These are phyloP conservation scores for Silene latifolia DNA, from an alignment of 148 eudicot species.

Conservation along the genomic window DNA sequence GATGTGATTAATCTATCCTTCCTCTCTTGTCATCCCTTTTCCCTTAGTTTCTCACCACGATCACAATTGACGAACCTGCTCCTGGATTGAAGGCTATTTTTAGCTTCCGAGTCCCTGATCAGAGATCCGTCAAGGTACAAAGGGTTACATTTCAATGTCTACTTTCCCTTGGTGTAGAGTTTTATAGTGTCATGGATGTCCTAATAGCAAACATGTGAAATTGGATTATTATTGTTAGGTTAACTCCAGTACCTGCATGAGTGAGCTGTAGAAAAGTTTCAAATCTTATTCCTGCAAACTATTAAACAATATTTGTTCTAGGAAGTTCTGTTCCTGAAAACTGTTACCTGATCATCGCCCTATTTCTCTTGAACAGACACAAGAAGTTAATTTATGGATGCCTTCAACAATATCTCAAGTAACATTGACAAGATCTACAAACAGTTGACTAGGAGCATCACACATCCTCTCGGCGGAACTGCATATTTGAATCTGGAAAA, in stretches of 20 bases:
- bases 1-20: no score
- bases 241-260: no score
- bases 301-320: no score
- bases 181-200: neutral
- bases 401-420: constrained; percentile 72
- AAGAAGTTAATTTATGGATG: constrained; percentile 79
- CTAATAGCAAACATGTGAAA: neutral
- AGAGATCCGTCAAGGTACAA: constrained; percentile 85
- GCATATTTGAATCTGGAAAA: no score
- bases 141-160: no score
- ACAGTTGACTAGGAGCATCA: constrained; percentile 79
- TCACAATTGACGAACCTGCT: constrained; percentile 87
- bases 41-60: constrained; percentile 57
- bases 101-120: constrained; percentile 84
- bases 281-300: no score
- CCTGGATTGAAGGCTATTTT: constrained; percentile 92
- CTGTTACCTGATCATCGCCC: no score
- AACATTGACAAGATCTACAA: constrained; percentile 94
- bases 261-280: no score
- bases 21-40: neutral
- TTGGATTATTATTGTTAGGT: no score
- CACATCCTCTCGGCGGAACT: constrained; percentile 91
- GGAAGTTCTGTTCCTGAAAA: no score
- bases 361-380: constrained; percentile 39
- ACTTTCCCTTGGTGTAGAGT: neutral